Percentiles rank a stretch among this genome's conserved stretches.
Conservation (phyloP, 306 rosid species). For the Glycine latifolia region DNA sequence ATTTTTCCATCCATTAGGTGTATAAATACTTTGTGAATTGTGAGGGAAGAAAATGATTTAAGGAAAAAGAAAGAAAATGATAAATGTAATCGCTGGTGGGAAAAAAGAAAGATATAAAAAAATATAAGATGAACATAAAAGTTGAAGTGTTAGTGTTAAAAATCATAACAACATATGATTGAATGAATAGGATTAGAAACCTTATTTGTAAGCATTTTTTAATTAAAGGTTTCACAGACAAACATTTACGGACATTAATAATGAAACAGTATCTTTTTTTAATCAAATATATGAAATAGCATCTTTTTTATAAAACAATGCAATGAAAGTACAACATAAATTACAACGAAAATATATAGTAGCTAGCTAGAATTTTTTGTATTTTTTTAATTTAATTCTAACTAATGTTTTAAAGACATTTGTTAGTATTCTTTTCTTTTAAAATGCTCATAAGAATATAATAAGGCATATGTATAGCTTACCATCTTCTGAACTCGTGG, state of each 20-base stretch:
- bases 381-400: not conserved
- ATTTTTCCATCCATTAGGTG: no score
- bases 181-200: not conserved
- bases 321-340: not conserved
- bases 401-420: not conserved
- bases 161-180: no score
- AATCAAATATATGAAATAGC: no score
- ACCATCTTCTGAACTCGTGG: constrained; percentile 51
- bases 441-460: not conserved
- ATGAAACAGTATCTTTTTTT: no score
- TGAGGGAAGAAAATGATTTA: no score
- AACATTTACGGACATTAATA: no score
- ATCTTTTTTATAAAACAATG: not conserved
- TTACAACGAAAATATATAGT: not conserved
- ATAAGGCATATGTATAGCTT: not conserved
- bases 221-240: not conserved
- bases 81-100: not conserved
- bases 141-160: no score
- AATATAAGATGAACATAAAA: no score
- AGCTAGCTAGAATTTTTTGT: not conserved
- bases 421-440: not conserved
- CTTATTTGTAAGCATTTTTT: not conserved
- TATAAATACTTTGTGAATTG: not conserved
- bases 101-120: no score
- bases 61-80: no score